Evolutionary conservation across 2,329 filamentous ascomycete genomes (phyloP).

Genomic region (Clonostachys sp.): DNA sequence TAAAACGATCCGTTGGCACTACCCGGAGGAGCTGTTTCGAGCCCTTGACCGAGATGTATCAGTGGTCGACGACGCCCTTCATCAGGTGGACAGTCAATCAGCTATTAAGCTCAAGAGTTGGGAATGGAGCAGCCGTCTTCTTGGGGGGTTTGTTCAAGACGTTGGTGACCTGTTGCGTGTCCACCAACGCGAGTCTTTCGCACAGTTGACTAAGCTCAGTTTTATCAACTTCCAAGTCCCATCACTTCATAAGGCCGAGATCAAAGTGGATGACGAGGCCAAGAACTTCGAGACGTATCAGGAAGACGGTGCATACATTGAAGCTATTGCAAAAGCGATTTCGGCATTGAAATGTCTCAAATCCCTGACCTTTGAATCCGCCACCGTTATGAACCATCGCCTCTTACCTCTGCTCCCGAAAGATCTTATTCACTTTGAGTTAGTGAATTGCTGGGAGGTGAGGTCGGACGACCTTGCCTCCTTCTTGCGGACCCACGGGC

Average conservation of each 20-base stretch:
- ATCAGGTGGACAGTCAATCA: neutral
- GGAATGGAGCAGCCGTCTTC: slow-evolving; percentile 56
- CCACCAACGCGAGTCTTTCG: slow-evolving; percentile 54
- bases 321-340: slow-evolving; percentile 24
- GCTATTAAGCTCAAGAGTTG: slow-evolving; percentile 43
- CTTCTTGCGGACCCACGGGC: slow-evolving; percentile 66
- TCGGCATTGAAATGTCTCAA: slow-evolving; percentile 55
- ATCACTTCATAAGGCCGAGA: slow-evolving; percentile 33
- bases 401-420: slow-evolving; percentile 67
- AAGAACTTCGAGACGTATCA: slow-evolving; percentile 22
- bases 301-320: slow-evolving; percentile 36
- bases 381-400: slow-evolving; percentile 62
- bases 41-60: slow-evolving; percentile 49
- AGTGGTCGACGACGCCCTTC: neutral
- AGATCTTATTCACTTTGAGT: slow-evolving; percentile 60
- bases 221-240: slow-evolving; percentile 62
- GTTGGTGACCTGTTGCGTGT: slow-evolving; percentile 43
- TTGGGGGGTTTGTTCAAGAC: slow-evolving; percentile 36
- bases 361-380: slow-evolving; percentile 70
- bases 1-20: slow-evolving; percentile 61
- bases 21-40: slow-evolving; percentile 61
- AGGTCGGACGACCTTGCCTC: slow-evolving; percentile 58
- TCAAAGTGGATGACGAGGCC: slow-evolving; percentile 19
- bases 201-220: slow-evolving; percentile 46
- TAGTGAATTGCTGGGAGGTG: slow-evolving; percentile 77